Evolutionary conservation across 2,329 filamentous ascomycete genomes (phyloP), one percentile per base, ranked within the genome.

Genomic region (Xylariaceae sp.): DNA sequence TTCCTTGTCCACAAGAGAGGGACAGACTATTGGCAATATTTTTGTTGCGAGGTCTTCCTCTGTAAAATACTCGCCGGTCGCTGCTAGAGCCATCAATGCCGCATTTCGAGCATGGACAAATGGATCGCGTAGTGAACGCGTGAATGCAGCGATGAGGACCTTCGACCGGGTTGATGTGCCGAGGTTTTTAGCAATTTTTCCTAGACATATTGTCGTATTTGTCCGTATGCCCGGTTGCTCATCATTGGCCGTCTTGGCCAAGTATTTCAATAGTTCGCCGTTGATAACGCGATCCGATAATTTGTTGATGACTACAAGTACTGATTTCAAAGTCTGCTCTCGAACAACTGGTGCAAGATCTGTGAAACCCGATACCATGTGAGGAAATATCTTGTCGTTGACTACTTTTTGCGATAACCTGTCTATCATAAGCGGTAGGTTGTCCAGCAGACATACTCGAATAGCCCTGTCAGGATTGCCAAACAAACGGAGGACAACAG

Each of bases 221-320:
- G 93, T 98, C 50, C 93, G 82, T 54, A 98, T 98, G 1, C 93
- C 93, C 1, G 93, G 90, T 61, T 98, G 92, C 58, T 97, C 93
- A 52, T 98, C 93, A 58, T 97, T 98, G 37, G 93, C 90, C 2
- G 92, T 96, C 65, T 95, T 96, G 35, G 93, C 93, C 22, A 98
- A 76, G 61, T 95, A 86, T 57, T 86, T 87, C 19, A 98, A 72
- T 10, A 98, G 75, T 57, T 98, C 93, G 43, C 93, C 92, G 56
- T 98, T 98, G 56, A 97, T 85, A 6, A 87, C 87, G 29, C 93
- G 82, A 59, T 98, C 93, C 1, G 90, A 95, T 0, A 98, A 75
- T 67, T 98, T 98, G 22, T 77, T 75, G 45, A 97, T 86, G 37
- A 98, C 80, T 1, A 86, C 83, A 6, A 98, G 76, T 1, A 98